Base-by-base conservation (phyloP, 371 early-diverging fungal genomes). In the Sporodiniella umbellata region DNA sequence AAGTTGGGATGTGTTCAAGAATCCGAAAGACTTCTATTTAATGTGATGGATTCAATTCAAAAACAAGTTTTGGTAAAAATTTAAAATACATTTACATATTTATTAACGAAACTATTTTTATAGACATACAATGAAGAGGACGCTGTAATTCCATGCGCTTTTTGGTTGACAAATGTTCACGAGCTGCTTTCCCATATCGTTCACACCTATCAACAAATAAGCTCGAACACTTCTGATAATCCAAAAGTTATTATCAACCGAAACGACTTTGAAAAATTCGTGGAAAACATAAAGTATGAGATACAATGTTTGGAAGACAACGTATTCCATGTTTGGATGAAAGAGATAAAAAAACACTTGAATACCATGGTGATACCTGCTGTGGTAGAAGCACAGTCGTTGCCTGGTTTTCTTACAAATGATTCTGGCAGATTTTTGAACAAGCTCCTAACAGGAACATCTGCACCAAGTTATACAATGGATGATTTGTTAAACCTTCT, bases 91-190 rank as follows among this genome's bases (percentile, higher is more conserved):
- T n/a, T n/a, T n/a, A n/a, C n/a, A n/a, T n/a, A n/a, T n/a, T n/a
- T n/a, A n/a, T n/a, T n/a, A n/a, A n/a, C n/a, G n/a, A n/a, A n/a
- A n/a, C n/a, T n/a, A n/a, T n/a, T n/a, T n/a, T n/a, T n/a, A 31
- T 35, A 58, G 60, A 64, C 65, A 6, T 70, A 72, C 47, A 60
- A 65, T 6, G 79, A 77, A 42, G 84, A 86, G 37, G 83, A 81
- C 26, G 76, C 84, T 3, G 73, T 85, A 24, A 62, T 80, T 45
- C 80, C 88, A 37, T 78, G 82, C 45, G 72, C 81, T 25, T 95
- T 93, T 70, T 98, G 98, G 98, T 75, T 96, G 30, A 89, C 93
- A 37, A 98, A 98, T 67, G 89, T 92, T 25, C 94, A 89, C 56
- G 97, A 96, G 70, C 77, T 98, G 25, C 64, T 95, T 45, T 90